Evolutionary conservation across 177 flowering plant species (phyloP), one percentile per base, ranked within the genome.

Genomic region (Telopea speciosissima): DNA sequence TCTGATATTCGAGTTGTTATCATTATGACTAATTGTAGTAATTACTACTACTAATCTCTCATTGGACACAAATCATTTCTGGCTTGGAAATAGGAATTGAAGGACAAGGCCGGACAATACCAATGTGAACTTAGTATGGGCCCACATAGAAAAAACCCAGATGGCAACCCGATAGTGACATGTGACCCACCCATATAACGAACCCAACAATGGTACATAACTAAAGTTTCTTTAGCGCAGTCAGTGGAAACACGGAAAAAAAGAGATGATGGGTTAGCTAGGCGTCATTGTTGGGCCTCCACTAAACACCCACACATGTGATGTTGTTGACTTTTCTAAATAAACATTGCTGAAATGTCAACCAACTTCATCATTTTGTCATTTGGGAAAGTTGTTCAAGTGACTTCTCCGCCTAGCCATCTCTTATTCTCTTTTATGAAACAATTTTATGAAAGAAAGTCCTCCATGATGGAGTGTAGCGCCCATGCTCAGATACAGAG

Each of bases 331-430:
- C n/a, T 58, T 58, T 58, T 21, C 23, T 21, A 3, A n/a, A 58
- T 3, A 8, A 58, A n/a, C 2, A 58, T 19, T 1, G 22, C n/a
- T 58, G 24, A 65, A 10, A 65, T 3, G 52, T 36, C 52, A 65
- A 40, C 56, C 40, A 65, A 65, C 24, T 45, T 42, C 67, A 65
- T 65, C 25, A 65, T 65, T 24, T 8, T 58, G 61, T 12, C 49
- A 9, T 13, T 44, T 9, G 49, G 14, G n/a, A n/a, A n/a, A n/a
- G n/a, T n/a, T n/a, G 8, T 9, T 13, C 10, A 1, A 44, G 11
- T 10, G 3, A 44, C 49, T 44, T 44, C 49, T 44, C 49, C n/a
- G n/a, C n/a, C n/a, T n/a, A n/a, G n/a, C n/a, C n/a, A n/a, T n/a
- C n/a, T n/a, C n/a, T n/a, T n/a, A n/a, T n/a, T n/a, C n/a, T n/a